A percentile compares a stretch with the other conserved stretches of the same genome.
These are phyloP conservation scores for Entomortierella parvispora DNA, from an alignment of 192 early-diverging fungal genomes.

Conservation along the genomic window DNA sequence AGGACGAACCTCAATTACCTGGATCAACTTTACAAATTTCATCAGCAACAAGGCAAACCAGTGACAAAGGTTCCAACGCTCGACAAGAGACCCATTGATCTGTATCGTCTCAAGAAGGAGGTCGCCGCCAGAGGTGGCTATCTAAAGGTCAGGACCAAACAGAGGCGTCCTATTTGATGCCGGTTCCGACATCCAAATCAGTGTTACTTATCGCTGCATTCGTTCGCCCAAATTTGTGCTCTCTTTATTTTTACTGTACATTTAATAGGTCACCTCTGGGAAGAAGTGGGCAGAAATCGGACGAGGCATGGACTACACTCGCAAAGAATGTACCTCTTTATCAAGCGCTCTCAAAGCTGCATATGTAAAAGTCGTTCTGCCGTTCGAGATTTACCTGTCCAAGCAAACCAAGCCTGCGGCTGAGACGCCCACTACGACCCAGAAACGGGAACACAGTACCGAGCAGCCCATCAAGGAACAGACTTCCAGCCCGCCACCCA, in stretches of 20 bases:
- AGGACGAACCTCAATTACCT: slow-evolving; percentile 88
- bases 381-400: slow-evolving; percentile 74
- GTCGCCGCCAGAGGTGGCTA: slow-evolving; percentile 82
- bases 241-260: not conserved
- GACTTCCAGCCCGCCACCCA: not conserved
- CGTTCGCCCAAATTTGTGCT: not conserved
- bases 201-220: too few relatives aligned
- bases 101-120: slow-evolving; percentile 84
- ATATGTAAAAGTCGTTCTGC: slow-evolving; percentile 72
- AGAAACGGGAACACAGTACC: not conserved
- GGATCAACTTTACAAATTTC: slow-evolving; percentile 91
- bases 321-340: slow-evolving; percentile 79
- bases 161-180: too few relatives aligned
- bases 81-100: slow-evolving; percentile 87
- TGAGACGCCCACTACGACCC: slow-evolving; percentile 10
- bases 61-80: slow-evolving; percentile 84
- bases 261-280: slow-evolving; percentile 66
- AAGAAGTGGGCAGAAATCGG: slow-evolving; percentile 93
- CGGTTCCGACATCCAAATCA: too few relatives aligned
- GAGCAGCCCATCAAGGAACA: not conserved
- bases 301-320: slow-evolving; percentile 73
- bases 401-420: slow-evolving; percentile 50
- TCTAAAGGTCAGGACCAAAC: slow-evolving; percentile 67
- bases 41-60: slow-evolving; percentile 79
- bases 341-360: slow-evolving; percentile 78